A percentile compares a stretch with the other conserved stretches of the same genome.
phyloP scores from a whole-genome alignment of 83 land plant genomes.

The Isoetes engelmannii region DNA sequence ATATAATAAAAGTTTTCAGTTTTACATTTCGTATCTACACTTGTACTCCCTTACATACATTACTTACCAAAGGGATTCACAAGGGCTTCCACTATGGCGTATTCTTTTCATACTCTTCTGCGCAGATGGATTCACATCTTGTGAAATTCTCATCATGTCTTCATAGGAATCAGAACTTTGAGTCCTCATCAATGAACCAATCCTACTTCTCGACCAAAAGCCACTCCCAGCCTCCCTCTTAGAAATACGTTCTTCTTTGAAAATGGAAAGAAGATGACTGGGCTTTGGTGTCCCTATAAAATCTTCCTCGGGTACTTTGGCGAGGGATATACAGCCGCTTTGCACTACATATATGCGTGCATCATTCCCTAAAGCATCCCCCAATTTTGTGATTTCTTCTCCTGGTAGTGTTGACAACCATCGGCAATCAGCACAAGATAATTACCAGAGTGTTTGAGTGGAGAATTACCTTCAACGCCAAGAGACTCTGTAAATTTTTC shows the following conservation, averaged over 20 bases:
- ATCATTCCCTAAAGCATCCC: slow-evolving; percentile 23
- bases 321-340: slow-evolving; percentile 15
- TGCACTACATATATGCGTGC: slow-evolving; percentile 33
- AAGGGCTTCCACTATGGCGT: slow-evolving; percentile 11
- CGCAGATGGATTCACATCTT: background rate
- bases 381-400: slow-evolving; percentile 27
- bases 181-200: background rate
- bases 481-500: slow-evolving; percentile 15
- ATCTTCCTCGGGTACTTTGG: slow-evolving; percentile 8
- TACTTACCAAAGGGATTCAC: slow-evolving; percentile 5
- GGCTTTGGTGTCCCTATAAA: background rate
- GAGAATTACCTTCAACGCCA: slow-evolving; percentile 7
- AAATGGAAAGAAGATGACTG: background rate
- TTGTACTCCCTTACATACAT: no score
- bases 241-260: background rate
- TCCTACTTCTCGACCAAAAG: slow-evolving; percentile 3
- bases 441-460: background rate
- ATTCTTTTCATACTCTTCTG: background rate
- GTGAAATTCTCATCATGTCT: background rate
- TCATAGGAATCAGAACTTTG: background rate
- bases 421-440: background rate
- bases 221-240: slow-evolving; percentile 5
- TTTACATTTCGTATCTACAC: no score
- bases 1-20: no score
- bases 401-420: slow-evolving; percentile 7